Conservation (phyloP, 2,329 filamentous ascomycete genomes). For the Penicillium frequentans region DNA sequence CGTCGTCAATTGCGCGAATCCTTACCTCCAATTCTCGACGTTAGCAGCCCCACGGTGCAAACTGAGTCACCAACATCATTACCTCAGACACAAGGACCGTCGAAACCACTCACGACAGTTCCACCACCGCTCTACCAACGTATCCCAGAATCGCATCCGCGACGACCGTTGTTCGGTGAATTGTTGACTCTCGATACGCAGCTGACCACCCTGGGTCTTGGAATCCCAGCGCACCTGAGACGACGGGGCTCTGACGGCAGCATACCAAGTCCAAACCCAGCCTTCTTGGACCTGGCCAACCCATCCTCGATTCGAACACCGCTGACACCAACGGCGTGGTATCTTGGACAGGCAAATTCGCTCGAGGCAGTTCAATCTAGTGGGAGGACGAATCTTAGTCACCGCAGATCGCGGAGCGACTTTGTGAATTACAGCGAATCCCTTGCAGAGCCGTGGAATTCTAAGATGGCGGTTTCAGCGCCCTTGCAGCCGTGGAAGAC, state of each 20-base stretch:
- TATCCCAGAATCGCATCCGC: constrained; percentile 36
- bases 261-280: constrained; percentile 54
- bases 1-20: constrained; percentile 22
- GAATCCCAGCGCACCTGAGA: constrained; percentile 56
- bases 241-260: constrained; percentile 73
- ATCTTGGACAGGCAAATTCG: constrained; percentile 50
- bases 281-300: constrained; percentile 40
- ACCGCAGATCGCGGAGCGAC: constrained; percentile 57
- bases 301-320: constrained; percentile 54
- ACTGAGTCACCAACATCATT: constrained; percentile 11
- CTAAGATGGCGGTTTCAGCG: constrained; percentile 35
- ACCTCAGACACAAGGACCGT: constrained; percentile 2
- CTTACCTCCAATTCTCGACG: constrained; percentile 8
- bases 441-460: constrained; percentile 29
- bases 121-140: constrained; percentile 21
- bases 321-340: constrained; percentile 67
- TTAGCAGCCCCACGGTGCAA: constrained; percentile 11
- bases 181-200: constrained; percentile 62
- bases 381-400: constrained; percentile 22
- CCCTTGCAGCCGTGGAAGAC: constrained; percentile 31
- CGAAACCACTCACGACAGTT: background rate
- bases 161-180: constrained; percentile 72
- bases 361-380: constrained; percentile 41
- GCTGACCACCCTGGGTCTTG: constrained; percentile 53
- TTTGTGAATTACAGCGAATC: constrained; percentile 36